A percentile compares a stretch with the other conserved stretches of the same genome.
Conservation (phyloP, 768 basidiomycete species). For the Rubroboletus satanas region DNA sequence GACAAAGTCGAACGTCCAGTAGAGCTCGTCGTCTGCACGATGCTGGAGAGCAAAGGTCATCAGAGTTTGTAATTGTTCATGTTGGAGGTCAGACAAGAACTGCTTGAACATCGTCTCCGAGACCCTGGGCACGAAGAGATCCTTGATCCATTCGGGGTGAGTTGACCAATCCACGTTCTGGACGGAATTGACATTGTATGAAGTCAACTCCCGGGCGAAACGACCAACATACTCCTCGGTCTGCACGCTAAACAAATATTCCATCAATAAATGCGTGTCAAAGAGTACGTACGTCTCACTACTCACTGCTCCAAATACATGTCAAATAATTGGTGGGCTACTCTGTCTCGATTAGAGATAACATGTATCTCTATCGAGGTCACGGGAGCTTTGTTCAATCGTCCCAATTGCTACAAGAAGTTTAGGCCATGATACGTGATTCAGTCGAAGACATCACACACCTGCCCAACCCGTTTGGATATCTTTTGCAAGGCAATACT, state of each 20-base stretch:
- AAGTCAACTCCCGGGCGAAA: conserved; percentile 39
- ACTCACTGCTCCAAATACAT: conserved; percentile 65
- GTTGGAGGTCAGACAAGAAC: conserved; percentile 21
- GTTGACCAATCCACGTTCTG: conserved; percentile 39
- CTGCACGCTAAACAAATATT: conserved; percentile 35
- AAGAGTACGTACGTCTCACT: conserved; percentile 34
- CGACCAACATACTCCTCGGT: conserved; percentile 47
- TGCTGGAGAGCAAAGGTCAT: conserved; percentile 35
- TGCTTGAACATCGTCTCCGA: conserved; percentile 18
- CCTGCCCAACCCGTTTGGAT: conserved; percentile 49
- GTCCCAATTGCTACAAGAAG: conserved; percentile 52
- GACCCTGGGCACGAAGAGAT: conserved; percentile 29
- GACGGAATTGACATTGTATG: conserved; percentile 42
- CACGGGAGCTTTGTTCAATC: conserved; percentile 49
- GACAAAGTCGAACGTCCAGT: conserved; percentile 45
- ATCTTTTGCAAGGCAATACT: conserved; percentile 66
- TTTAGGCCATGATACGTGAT: background rate
- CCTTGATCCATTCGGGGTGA: conserved; percentile 31
- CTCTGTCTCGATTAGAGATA: conserved; percentile 62
- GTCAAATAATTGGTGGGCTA: conserved; percentile 65
- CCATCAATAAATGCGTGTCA: background rate
- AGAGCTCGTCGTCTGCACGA: conserved; percentile 53
- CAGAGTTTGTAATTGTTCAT: conserved; percentile 16
- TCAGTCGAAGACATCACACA: conserved; percentile 20
- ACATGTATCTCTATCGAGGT: conserved; percentile 61